A percentile compares a stretch with the other conserved stretches of the same genome.
These are phyloP conservation scores for Prunus persica DNA, from an alignment of 306 rosid genomes.

Conservation along the genomic window DNA sequence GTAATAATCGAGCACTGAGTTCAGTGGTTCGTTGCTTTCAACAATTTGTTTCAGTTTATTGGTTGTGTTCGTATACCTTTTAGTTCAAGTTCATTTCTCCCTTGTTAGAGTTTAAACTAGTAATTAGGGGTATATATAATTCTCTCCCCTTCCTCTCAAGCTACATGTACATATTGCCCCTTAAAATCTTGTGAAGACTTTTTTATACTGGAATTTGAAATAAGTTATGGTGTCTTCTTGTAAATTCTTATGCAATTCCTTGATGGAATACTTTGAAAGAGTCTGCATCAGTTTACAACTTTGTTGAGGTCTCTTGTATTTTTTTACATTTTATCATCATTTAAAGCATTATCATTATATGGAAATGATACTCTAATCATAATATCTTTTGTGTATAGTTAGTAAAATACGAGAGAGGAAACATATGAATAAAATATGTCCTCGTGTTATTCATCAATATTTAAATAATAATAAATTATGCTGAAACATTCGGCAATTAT, in stretches of 20 bases:
- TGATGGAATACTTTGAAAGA: not conserved
- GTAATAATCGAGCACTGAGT: conserved; percentile 89
- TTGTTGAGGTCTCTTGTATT: not conserved
- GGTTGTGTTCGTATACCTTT: conserved; percentile 5
- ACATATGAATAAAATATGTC: too few species aligned
- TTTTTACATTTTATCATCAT: too few species aligned
- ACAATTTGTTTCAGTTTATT: conserved; percentile 25
- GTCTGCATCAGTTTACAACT: not conserved
- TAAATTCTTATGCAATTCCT: not conserved
- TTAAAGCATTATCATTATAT: not conserved
- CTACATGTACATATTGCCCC: not conserved
- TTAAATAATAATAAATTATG: too few species aligned
- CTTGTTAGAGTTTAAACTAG: not conserved
- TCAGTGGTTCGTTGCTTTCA: conserved; percentile 85
- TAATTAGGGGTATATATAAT: not conserved
- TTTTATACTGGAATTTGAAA: not conserved
- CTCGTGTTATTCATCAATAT: too few species aligned
- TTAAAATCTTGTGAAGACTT: not conserved
- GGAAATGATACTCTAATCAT: not conserved
- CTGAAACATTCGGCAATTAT: too few species aligned
- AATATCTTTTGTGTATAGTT: not conserved
- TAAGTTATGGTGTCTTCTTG: not conserved
- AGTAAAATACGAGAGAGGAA: too few species aligned
- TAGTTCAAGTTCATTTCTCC: conserved; percentile 3
- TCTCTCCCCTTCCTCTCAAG: not conserved